Evolutionary conservation across 257 asterid species (phyloP).

Genomic region (Plectranthus barbatus): DNA sequence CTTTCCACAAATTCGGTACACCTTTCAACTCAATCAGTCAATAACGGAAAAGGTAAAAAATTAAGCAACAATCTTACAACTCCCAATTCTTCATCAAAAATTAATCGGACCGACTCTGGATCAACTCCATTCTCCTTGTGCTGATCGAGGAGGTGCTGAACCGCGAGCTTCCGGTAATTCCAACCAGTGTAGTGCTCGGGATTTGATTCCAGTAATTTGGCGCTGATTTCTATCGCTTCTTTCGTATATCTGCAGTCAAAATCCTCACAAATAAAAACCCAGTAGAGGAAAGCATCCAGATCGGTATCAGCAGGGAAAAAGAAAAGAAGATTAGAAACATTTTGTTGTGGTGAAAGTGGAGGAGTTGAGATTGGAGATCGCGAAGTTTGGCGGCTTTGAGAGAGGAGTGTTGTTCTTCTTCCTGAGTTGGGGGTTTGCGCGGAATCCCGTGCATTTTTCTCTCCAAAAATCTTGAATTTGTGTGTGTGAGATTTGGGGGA

Average conservation of each 20-base stretch:
- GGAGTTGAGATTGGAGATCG: conserved; percentile 69
- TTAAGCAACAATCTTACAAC: conserved; percentile 44
- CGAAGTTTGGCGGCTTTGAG: conserved; percentile 64
- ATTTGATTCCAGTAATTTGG: conserved; percentile 59
- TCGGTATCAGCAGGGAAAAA: neutral
- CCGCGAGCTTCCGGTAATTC: conserved; percentile 85
- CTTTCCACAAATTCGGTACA: neutral
- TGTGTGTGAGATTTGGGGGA: neutral
- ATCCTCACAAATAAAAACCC: neutral
- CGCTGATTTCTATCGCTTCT: conserved; percentile 72
- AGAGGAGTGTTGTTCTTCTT: conserved; percentile 51
- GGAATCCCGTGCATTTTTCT: conserved; percentile 76
- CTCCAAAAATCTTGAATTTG: neutral
- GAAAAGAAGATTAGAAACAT: conserved; percentile 24
- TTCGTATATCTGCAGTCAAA: conserved; percentile 56
- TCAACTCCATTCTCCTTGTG: conserved; percentile 27
- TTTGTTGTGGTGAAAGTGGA: conserved; percentile 62
- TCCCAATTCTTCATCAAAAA: conserved; percentile 65
- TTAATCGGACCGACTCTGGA: conserved; percentile 33
- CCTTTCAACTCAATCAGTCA: conserved; percentile 3
- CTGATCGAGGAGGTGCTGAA: conserved; percentile 38
- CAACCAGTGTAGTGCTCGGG: conserved; percentile 91
- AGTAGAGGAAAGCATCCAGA: neutral
- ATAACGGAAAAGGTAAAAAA: neutral
- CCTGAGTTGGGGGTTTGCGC: conserved; percentile 50